Percentiles rank a stretch among this genome's conserved stretches.
Conservation (phyloP, 345 rosid species). For the Hibiscus syriacus region DNA sequence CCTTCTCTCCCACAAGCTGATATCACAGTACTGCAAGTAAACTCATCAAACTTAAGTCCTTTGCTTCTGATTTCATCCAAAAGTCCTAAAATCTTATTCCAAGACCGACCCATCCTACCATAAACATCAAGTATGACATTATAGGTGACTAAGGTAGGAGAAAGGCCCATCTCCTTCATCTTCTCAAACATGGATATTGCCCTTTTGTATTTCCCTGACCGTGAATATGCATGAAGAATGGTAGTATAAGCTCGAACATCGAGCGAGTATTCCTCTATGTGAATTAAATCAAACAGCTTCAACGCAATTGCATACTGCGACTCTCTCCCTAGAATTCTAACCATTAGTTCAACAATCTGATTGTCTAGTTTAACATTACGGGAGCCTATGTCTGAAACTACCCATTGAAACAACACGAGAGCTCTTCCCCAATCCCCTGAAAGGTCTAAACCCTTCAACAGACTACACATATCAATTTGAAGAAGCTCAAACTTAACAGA, state of each 20-base stretch:
- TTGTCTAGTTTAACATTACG: conserved; percentile 35
- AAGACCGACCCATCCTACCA: conserved; percentile 85
- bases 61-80: conserved; percentile 60
- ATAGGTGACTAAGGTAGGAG: too few relatives aligned
- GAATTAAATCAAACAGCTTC: conserved; percentile 61
- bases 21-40: conserved; percentile 82
- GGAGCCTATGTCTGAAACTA: conserved; percentile 23
- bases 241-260: conserved; percentile 82
- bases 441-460: conserved; percentile 54
- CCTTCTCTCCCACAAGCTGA: conserved; percentile 89
- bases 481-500: conserved; percentile 40
- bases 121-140: conserved; percentile 79
- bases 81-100: conserved; percentile 50
- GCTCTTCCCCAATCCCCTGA: conserved; percentile 68
- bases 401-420: conserved; percentile 66
- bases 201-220: conserved; percentile 44
- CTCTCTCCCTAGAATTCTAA: conserved; percentile 70
- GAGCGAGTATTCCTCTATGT: conserved; percentile 41
- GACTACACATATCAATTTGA: conserved; percentile 48
- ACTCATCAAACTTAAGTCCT: conserved; percentile 65
- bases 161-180: too few relatives aligned
- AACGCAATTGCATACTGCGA: conserved; percentile 50
- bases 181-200: too few relatives aligned
- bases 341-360: too few relatives aligned
- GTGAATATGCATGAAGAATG: conserved; percentile 56